phyloP scores from a whole-genome alignment of 192 early-diverging fungal species.

The Ambispora gerdemannii region DNA sequence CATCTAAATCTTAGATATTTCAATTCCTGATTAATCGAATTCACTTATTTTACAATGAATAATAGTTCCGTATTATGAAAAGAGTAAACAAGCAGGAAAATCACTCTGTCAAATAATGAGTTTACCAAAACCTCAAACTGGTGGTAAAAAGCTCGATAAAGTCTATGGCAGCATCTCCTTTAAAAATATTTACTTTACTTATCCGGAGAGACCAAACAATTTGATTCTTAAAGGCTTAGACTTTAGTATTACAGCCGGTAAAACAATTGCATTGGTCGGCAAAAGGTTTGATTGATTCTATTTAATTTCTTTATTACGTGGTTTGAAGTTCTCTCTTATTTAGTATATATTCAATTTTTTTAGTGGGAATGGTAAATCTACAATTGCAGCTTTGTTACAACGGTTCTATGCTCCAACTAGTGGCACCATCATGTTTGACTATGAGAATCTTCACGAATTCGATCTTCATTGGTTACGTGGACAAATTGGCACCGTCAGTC shows the following conservation, averaged over 20 bases:
- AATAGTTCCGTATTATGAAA: constrained; percentile 16
- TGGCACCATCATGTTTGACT: constrained; percentile 59
- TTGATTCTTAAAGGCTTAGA: constrained; percentile 54
- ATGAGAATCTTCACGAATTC: constrained; percentile 52
- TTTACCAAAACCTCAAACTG: neutral
- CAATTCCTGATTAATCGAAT: neutral
- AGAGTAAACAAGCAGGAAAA: constrained; percentile 20
- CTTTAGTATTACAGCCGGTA: constrained; percentile 54
- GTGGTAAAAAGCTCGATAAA: constrained; percentile 24
- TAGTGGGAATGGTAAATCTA: constrained; percentile 70
- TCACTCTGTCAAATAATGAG: constrained; percentile 1
- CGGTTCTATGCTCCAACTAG: constrained; percentile 69
- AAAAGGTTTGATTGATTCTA: constrained; percentile 30
- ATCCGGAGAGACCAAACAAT: constrained; percentile 60
- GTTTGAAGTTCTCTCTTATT: no score
- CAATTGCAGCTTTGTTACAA: constrained; percentile 56
- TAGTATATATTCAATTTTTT: no score
- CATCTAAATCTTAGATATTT: neutral
- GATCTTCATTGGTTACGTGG: constrained; percentile 57
- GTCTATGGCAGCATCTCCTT: constrained; percentile 53
- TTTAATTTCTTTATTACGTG: no score
- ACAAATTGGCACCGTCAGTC: constrained; percentile 63
- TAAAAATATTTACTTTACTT: constrained; percentile 58
- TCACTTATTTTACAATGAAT: constrained; percentile 4
- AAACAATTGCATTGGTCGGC: constrained; percentile 26